A percentile compares a stretch with the other conserved stretches of the same genome.
Conservation (phyloP, 2,329 filamentous ascomycete genomes). For the Colletotrichum euphorbiae region DNA sequence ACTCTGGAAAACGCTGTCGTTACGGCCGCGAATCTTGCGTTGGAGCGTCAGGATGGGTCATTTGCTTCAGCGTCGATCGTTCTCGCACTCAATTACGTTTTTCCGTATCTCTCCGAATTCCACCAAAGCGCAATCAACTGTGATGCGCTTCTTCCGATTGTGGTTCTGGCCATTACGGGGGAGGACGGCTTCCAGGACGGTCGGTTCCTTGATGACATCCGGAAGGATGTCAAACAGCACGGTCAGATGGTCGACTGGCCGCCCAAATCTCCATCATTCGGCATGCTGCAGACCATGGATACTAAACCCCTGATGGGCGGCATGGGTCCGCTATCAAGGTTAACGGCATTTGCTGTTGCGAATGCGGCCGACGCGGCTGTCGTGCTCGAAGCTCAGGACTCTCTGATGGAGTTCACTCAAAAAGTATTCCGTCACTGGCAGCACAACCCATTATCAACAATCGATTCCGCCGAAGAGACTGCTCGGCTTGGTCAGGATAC, state of each 20-base stretch:
- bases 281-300: conserved; percentile 67
- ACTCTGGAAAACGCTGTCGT: conserved; percentile 81
- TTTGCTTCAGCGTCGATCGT: conserved; percentile 66
- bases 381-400: conserved; percentile 67
- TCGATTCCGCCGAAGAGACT: conserved; percentile 76
- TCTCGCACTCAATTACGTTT: conserved; percentile 81
- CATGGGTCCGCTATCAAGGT: conserved; percentile 74
- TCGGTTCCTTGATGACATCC: conserved; percentile 78
- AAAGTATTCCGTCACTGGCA: conserved; percentile 79
- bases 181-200: conserved; percentile 80
- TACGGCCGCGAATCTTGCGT: conserved; percentile 79
- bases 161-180: conserved; percentile 75
- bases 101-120: conserved; percentile 74
- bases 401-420: conserved; percentile 74
- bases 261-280: conserved; percentile 68
- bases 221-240: conserved; percentile 71
- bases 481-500: conserved; percentile 74
- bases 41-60: conserved; percentile 62
- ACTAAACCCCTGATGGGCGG: conserved; percentile 72
- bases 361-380: conserved; percentile 58
- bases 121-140: conserved; percentile 72
- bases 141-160: conserved; percentile 76
- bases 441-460: conserved; percentile 76
- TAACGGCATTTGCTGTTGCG: conserved; percentile 73
- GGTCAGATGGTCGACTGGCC: conserved; percentile 74